Conservation (phyloP, 345 rosid species). For the Luvunga scandens region DNA sequence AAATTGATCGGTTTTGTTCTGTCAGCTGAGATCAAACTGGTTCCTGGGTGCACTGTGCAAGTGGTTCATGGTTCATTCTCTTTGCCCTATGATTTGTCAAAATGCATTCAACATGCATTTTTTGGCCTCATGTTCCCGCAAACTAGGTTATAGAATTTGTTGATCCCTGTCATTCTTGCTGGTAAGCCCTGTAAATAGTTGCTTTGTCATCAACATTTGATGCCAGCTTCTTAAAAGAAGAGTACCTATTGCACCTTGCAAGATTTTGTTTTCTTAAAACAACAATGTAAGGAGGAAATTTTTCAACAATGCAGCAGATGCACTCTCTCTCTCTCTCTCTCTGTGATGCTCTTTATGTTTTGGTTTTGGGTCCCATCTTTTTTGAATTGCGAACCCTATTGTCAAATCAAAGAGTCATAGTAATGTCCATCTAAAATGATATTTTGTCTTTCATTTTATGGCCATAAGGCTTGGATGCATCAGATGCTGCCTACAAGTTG, state of each 20-base stretch:
- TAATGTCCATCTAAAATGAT: not conserved
- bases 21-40: conserved; percentile 5
- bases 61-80: conserved; percentile 10
- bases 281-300: not conserved
- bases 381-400: not conserved
- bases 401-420: not conserved
- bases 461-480: not conserved
- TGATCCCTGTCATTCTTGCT: not conserved
- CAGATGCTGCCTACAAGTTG: not conserved
- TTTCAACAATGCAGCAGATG: not conserved
- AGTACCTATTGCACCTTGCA: conserved; percentile 1
- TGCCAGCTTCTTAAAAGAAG: not conserved
- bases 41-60: not conserved
- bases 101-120: not conserved
- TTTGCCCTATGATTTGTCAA: not conserved
- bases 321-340: not conserved
- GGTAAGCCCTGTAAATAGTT: conserved; percentile 26
- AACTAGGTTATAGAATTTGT: conserved; percentile 2
- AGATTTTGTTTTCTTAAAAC: conserved; percentile 7
- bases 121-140: conserved; percentile 4
- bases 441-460: not conserved
- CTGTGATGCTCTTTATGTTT: not conserved
- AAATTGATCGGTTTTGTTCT: not conserved
- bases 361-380: not conserved
- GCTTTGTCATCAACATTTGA: not conserved